phyloP scores from a whole-genome alignment of 176 grass and related monocot species.

The Bothriochloa decipiens region DNA sequence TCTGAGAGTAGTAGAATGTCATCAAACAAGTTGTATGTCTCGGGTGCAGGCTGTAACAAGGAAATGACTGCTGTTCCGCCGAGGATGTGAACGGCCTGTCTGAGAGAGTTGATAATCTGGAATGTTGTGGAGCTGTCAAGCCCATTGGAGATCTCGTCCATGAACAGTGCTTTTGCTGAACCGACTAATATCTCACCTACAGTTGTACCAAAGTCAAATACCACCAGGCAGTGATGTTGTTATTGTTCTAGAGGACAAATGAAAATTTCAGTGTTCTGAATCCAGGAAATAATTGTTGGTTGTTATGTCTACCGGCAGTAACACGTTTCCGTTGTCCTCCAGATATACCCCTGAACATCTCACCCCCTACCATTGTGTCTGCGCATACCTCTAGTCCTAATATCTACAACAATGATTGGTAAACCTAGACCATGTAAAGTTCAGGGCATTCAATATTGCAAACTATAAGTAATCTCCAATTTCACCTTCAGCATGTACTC shows the following conservation, averaged over 20 bases:
- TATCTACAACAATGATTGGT: conserved; percentile 5
- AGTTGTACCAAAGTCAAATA: not conserved
- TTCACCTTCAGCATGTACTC: conserved; percentile 69
- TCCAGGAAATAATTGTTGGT: not conserved
- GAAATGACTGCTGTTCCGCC: not conserved
- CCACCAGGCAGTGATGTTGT: not conserved
- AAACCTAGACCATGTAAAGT: not conserved
- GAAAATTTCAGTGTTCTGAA: not conserved
- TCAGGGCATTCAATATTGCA: not conserved
- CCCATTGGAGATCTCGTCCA: conserved; percentile 28
- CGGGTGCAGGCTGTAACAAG: conserved; percentile 12
- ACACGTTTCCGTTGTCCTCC: conserved; percentile 62
- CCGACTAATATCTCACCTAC: conserved; percentile 33
- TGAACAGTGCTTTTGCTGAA: not conserved
- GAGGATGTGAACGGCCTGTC: conserved; percentile 24
- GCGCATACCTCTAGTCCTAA: conserved; percentile 16
- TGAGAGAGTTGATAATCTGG: conserved; percentile 22
- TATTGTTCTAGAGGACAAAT: not conserved
- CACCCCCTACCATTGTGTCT: conserved; percentile 54
- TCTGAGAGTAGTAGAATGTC: conserved; percentile 19
- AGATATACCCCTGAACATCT: conserved; percentile 66
- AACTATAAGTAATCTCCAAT: not conserved
- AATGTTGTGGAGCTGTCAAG: conserved; percentile 26
- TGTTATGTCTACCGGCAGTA: conserved; percentile 46
- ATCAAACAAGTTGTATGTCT: conserved; percentile 25